phyloP scores from a whole-genome alignment of 441 rosid species.

The Raphanus hybrid region DNA sequence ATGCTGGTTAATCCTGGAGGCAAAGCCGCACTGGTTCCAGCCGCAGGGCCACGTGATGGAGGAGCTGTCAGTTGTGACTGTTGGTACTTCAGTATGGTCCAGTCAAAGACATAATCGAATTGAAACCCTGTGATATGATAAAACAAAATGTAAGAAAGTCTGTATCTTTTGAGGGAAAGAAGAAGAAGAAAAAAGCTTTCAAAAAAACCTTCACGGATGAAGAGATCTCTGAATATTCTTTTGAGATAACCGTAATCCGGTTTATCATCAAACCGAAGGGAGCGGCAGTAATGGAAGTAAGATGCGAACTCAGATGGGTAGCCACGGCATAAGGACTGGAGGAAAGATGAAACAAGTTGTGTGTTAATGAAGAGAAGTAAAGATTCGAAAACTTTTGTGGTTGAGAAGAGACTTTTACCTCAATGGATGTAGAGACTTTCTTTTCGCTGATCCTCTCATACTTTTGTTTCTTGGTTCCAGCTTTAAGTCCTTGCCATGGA shows the following conservation, averaged over 20 bases:
- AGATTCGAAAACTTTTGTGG: too few relatives aligned
- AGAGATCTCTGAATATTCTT: slow-evolving; percentile 92
- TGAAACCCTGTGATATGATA: slow-evolving; percentile 83
- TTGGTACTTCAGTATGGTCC: slow-evolving; percentile 98
- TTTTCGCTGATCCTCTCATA: slow-evolving; percentile 98
- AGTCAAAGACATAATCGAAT: slow-evolving; percentile 95
- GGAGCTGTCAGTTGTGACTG: slow-evolving; percentile 87
- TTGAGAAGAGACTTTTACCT: slow-evolving; percentile 61
- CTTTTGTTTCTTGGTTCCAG: slow-evolving; percentile 98
- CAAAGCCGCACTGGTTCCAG: slow-evolving; percentile 83
- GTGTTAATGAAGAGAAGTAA: neutral
- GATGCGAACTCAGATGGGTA: slow-evolving; percentile 98
- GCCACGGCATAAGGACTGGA: slow-evolving; percentile 88
- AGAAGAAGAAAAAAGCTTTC: neutral
- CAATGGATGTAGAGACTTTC: slow-evolving; percentile 95
- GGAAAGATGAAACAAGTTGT: neutral
- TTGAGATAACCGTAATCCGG: slow-evolving; percentile 95
- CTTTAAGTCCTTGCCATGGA: slow-evolving; percentile 99
- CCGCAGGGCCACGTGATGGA: slow-evolving; percentile 69
- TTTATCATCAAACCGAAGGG: slow-evolving; percentile 92
- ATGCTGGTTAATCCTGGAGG: slow-evolving; percentile 68
- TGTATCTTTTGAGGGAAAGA: neutral
- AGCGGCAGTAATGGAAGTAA: slow-evolving; percentile 94
- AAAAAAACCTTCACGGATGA: slow-evolving; percentile 89
- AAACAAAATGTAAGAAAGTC: slow-evolving; percentile 2